Evolutionary conservation across 805 yeast genomes (phyloP), one percentile per base, ranked within the genome.

Genomic region (Citeromyces matritensis): DNA sequence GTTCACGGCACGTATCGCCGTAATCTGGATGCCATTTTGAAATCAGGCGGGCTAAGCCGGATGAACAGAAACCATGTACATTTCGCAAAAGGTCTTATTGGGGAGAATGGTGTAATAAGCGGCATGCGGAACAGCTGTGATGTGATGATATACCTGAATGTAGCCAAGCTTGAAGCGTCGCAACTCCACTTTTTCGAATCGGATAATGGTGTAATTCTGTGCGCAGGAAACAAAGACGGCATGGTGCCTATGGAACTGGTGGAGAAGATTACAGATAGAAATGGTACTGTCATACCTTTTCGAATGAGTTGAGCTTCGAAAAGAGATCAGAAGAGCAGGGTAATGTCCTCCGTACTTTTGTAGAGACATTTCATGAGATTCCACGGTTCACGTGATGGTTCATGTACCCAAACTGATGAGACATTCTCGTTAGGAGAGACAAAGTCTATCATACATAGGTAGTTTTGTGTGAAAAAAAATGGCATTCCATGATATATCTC

Each of bases 31-130:
- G 35, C 46, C 13, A 81, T 81, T 4, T 34, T 63, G n/a, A 32
- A 53, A 15, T 41, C 61, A 4, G 72, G 72, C 0, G 85, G 83
- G 0, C 53, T 91, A 15, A 62, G 64, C 10, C 60, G 53, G 37
- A 82, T 85, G 95, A 54, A 50, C 23, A 58, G 98, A 43, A 77
- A 77, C 40, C 97, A 91, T 49, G 71, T 91, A 11, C 98, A 91
- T 53, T 63, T 88, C 47, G 82, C 97, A 0, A 55, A 69, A 1
- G 76, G 75, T 9, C 41, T 69, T 7, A 64, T 70, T 10, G 21
- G 12, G 6, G 57, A 58, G 4, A 47, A 48, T 4, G 47, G 53
- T 10, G 75, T 75, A 9, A 60, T 77, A 9, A 73, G 86, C 37
- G 97, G 97, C 0, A 69, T 84, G 58, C 59, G 96, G 31, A 41